Base-by-base conservation (phyloP, 371 early-diverging fungal species). In the Mucor mucedo region DNA sequence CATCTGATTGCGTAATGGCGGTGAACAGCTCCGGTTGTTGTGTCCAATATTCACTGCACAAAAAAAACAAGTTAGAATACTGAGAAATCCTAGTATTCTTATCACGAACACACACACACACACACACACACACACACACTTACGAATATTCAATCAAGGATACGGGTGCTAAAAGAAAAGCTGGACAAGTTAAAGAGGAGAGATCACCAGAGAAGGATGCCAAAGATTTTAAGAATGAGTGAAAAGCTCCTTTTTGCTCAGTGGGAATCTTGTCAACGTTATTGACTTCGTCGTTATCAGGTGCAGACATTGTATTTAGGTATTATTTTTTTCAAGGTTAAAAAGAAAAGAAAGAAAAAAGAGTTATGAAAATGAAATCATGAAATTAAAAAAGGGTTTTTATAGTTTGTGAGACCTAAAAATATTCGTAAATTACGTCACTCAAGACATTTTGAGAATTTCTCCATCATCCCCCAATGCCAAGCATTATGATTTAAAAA, bases 91-190 rank as follows among this genome's bases (percentile, higher is more conserved):
- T 16, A 16, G 2, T 2, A 10, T 16, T 21, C 33, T 7, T 2
- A 7, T 35, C 54, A 39, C 21, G 21, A 1, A 21, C 21, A 21
- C 21, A 21, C 21, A 21, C 21, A 21, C 41, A 41, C 28, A 50
- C 50, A 50, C 50, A 28, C 29, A 29, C 30, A 50, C 27, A 41
- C 41, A 44, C 44, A 13, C 2, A 11, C 2, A 59, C 83, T 75
- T 83, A 85, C 88, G 88, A 84, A 77, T 92, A 92, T 67, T 92
- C 92, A 40, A 89, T 85, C 57, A 92, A 76, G 58, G 88, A 88
- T 14, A 84, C 83, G 41, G 90, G 89, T 52, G 84, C 88, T 13
- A 92, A 76, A 8, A 92, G 65, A 65, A 91, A 91, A 14, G 91
- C 84, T 54, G 92, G 92, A 66, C 90, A 90, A 7, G 91, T 90